Evolutionary conservation across 805 yeast genomes (phyloP).

Genomic region (Ogataea trehaloabstinens): DNA sequence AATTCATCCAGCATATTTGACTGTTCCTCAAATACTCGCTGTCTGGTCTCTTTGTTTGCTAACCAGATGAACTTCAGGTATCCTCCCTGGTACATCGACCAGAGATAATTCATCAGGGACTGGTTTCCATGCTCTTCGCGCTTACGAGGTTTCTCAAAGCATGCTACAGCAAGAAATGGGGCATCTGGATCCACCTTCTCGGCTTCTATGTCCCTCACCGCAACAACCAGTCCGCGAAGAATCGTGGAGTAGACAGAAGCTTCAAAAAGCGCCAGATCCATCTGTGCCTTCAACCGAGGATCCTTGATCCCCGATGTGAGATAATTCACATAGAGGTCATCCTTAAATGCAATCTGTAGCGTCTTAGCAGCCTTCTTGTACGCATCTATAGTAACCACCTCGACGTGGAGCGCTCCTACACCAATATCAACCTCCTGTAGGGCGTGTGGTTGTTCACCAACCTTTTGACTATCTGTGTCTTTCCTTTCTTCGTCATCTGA

Average conservation of each 20-base stretch:
- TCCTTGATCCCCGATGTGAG: slow-evolving; percentile 41
- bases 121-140: slow-evolving; percentile 15
- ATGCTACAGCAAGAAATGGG: slow-evolving; percentile 54
- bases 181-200: slow-evolving; percentile 37
- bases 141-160: slow-evolving; percentile 40
- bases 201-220: slow-evolving; percentile 47
- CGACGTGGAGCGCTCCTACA: slow-evolving; percentile 21
- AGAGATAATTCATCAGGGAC: slow-evolving; percentile 32
- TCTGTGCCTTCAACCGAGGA: slow-evolving; percentile 35
- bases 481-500: neutral
- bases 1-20: slow-evolving; percentile 44
- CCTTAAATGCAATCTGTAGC: slow-evolving; percentile 49
- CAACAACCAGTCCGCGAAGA: slow-evolving; percentile 48
- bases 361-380: slow-evolving; percentile 56
- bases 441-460: neutral
- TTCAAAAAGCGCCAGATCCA: slow-evolving; percentile 52
- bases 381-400: slow-evolving; percentile 37
- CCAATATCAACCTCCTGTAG: neutral
- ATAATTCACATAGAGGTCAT: slow-evolving; percentile 53
- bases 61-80: slow-evolving; percentile 34
- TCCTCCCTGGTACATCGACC: slow-evolving; percentile 34
- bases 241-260: slow-evolving; percentile 51
- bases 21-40: slow-evolving; percentile 49
- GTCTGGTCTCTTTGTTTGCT: slow-evolving; percentile 43
- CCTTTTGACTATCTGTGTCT: neutral